phyloP scores from a whole-genome alignment of 768 basidiomycete genomes.

The Termitomyces sp. region DNA sequence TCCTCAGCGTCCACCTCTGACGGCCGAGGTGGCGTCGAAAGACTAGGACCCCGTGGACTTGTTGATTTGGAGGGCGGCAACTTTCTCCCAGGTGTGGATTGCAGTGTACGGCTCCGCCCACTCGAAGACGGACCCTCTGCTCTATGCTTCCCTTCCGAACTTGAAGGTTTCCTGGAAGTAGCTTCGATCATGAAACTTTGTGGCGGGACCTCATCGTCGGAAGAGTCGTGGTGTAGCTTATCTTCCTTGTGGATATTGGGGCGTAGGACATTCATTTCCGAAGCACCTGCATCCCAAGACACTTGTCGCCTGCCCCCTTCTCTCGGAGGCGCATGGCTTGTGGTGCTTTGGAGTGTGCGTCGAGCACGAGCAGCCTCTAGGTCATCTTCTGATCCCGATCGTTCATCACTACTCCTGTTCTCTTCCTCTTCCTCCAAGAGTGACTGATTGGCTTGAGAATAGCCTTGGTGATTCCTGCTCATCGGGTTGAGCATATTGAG shows the following conservation, averaged over 20 bases:
- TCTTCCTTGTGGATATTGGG: conserved; percentile 75
- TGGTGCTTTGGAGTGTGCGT: conserved; percentile 33
- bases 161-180: conserved; percentile 37
- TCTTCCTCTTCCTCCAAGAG: conserved; percentile 77
- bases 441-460: conserved; percentile 69
- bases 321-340: conserved; percentile 24
- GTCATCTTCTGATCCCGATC: conserved; percentile 53
- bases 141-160: conserved; percentile 25
- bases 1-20: conserved; percentile 53
- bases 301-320: conserved; percentile 49
- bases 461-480: conserved; percentile 70
- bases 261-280: conserved; percentile 56
- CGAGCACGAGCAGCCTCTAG: conserved; percentile 59
- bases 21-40: conserved; percentile 62
- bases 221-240: conserved; percentile 56
- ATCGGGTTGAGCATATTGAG: conserved; percentile 83
- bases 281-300: conserved; percentile 54
- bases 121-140: conserved; percentile 14
- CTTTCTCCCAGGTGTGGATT: conserved; percentile 46
- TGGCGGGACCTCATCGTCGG: conserved; percentile 83
- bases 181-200: conserved; percentile 86
- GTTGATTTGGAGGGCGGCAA: conserved; percentile 32
- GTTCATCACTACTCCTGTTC: conserved; percentile 42
- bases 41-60: conserved; percentile 23
- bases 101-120: conserved; percentile 46